Evolutionary conservation across 2,329 filamentous ascomycete genomes (phyloP).

Genomic region (Epichloe hybrida): DNA sequence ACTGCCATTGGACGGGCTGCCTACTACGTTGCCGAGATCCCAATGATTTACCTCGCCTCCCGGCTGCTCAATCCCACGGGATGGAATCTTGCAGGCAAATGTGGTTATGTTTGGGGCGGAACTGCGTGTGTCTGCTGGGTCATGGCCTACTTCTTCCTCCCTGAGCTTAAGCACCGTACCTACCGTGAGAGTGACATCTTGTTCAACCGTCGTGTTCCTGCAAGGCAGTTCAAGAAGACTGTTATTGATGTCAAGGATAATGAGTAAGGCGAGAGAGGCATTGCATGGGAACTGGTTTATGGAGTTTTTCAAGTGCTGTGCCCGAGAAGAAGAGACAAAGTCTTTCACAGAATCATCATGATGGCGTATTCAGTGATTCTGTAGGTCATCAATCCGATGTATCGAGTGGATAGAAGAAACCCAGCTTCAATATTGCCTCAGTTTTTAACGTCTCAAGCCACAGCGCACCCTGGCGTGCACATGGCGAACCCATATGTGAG

Average conservation of each 20-base stretch:
- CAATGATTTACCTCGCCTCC: constrained; percentile 26
- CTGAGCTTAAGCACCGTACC: constrained; percentile 38
- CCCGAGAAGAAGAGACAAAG: no score
- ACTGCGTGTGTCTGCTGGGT: constrained; percentile 21
- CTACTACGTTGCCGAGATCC: constrained; percentile 28
- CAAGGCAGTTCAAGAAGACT: constrained; percentile 13
- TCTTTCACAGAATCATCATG: no score
- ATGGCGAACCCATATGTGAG: no score
- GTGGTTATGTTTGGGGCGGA: constrained; percentile 33
- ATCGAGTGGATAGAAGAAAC: no score
- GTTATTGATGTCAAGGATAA: constrained; percentile 5
- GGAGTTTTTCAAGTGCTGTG: no score
- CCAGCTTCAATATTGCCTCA: no score
- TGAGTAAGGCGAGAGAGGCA: neutral
- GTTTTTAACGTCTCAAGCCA: no score
- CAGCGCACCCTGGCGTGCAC: no score
- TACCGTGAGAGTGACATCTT: constrained; percentile 33
- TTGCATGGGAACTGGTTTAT: no score
- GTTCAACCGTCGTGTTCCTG: constrained; percentile 17
- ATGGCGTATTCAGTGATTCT: no score
- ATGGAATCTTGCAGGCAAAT: constrained; percentile 30
- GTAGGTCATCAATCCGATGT: no score
- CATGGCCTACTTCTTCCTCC: constrained; percentile 31
- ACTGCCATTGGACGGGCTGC: constrained; percentile 25
- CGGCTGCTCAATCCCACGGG: constrained; percentile 24